These are phyloP conservation scores for Dothideomycetidae sp. DNA, from an alignment of 2,329 filamentous ascomycete species.

Conservation along the genomic window DNA sequence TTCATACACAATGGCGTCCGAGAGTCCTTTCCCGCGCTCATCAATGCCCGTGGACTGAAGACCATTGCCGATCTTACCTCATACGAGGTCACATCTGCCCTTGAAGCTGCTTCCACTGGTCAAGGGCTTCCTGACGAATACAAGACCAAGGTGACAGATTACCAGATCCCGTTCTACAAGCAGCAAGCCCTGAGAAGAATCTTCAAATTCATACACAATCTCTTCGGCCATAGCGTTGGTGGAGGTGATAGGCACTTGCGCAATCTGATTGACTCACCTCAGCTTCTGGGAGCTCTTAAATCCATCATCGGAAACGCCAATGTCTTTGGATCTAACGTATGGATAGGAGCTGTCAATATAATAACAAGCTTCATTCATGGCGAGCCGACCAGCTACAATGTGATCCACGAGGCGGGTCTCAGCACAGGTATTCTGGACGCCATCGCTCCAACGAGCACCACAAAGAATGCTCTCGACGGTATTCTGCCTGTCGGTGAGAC, in stretches of 20 bases:
- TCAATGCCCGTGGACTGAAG: constrained; percentile 70
- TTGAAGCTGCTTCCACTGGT: constrained; percentile 50
- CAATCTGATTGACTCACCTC: constrained; percentile 87
- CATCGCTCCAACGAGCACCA: constrained; percentile 38
- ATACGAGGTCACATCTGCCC: constrained; percentile 58
- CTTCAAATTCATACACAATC: constrained; percentile 90
- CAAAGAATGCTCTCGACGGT: constrained; percentile 41
- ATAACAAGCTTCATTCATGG: constrained; percentile 96
- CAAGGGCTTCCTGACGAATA: constrained; percentile 58
- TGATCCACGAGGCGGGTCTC: constrained; percentile 86
- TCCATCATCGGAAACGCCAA: constrained; percentile 66
- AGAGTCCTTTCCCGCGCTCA: constrained; percentile 71
- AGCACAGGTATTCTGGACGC: constrained; percentile 76
- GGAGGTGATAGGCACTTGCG: constrained; percentile 79
- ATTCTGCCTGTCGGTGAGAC: constrained; percentile 82
- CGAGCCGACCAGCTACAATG: constrained; percentile 91
- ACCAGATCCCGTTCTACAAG: constrained; percentile 81
- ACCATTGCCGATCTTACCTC: constrained; percentile 79
- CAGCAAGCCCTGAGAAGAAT: constrained; percentile 89
- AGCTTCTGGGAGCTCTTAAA: constrained; percentile 63
- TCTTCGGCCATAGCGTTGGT: constrained; percentile 62
- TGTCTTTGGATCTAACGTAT: constrained; percentile 81
- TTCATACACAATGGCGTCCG: constrained; percentile 67
- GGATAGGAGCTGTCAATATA: constrained; percentile 86
- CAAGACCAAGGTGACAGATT: constrained; percentile 75